A percentile compares a stretch with the other conserved stretches of the same genome.
phyloP scores from a whole-genome alignment of 2,329 filamentous ascomycete genomes.

The Colletotrichum scovillei region DNA sequence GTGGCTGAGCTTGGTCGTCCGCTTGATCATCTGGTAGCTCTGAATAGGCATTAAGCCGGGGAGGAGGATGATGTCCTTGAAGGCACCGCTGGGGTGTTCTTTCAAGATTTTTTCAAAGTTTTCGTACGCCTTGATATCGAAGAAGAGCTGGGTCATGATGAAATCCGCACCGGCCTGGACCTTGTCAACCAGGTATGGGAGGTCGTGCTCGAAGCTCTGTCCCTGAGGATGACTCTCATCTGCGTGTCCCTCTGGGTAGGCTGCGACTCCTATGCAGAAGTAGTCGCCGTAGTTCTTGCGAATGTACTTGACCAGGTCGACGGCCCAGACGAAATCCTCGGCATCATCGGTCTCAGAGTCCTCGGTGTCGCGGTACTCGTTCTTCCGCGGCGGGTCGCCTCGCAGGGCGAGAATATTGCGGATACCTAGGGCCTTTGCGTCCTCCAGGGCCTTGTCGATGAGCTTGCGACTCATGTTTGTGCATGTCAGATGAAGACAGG shows the following conservation, averaged over 20 bases:
- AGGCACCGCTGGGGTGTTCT: constrained; percentile 84
- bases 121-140: constrained; percentile 86
- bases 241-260: constrained; percentile 94
- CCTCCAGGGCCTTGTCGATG: constrained; percentile 89
- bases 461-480: constrained; percentile 94
- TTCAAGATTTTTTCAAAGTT: constrained; percentile 82
- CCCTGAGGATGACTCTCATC: constrained; percentile 85
- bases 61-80: constrained; percentile 89
- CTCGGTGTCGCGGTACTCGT: constrained; percentile 82
- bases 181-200: constrained; percentile 92
- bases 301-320: constrained; percentile 92
- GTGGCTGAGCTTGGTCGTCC: constrained; percentile 94
- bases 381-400: constrained; percentile 89
- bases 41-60: constrained; percentile 98
- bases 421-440: constrained; percentile 90
- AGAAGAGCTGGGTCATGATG: constrained; percentile 98
- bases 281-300: constrained; percentile 87
- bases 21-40: constrained; percentile 93
- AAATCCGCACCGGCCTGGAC: constrained; percentile 93
- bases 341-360: constrained; percentile 70
- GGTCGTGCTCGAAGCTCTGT: constrained; percentile 79
- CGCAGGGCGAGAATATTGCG: constrained; percentile 93
- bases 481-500: constrained; percentile 95
- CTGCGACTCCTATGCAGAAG: constrained; percentile 95
- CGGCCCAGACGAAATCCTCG: constrained; percentile 87